These are phyloP conservation scores for Asterophora lycoperdoides DNA, from an alignment of 768 basidiomycete species.

Conservation along the genomic window DNA sequence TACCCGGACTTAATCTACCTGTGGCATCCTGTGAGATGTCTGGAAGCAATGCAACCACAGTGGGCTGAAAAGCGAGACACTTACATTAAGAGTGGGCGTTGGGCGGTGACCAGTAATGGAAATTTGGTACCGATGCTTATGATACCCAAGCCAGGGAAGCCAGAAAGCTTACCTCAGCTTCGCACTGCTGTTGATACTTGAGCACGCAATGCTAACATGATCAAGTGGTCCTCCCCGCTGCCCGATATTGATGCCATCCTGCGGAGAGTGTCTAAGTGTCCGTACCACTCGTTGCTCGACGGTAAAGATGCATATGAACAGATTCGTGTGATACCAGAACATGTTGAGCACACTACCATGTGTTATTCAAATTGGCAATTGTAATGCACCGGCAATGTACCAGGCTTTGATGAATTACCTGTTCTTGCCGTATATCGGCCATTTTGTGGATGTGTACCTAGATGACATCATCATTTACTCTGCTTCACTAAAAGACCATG, in stretches of 20 bases:
- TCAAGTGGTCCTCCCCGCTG: constrained; percentile 28
- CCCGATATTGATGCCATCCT: constrained; percentile 33
- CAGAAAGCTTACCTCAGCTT: constrained; percentile 17
- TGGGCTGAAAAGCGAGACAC: constrained; percentile 28
- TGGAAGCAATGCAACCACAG: constrained; percentile 28
- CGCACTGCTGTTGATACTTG: constrained; percentile 32
- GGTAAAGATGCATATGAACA: constrained; percentile 26
- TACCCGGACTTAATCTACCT: constrained; percentile 16
- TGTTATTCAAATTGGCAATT: constrained; percentile 31
- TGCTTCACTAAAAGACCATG: constrained; percentile 29
- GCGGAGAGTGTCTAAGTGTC: constrained; percentile 24
- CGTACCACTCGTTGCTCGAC: constrained; percentile 32
- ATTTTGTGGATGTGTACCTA: too few species aligned
- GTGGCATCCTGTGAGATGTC: constrained; percentile 34
- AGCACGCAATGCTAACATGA: constrained; percentile 34
- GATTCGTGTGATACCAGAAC: constrained; percentile 13
- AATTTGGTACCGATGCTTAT: constrained; percentile 36
- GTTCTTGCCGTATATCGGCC: constrained; percentile 28
- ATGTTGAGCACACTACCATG: constrained; percentile 21
- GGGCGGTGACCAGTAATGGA: constrained; percentile 25
- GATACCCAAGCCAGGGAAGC: constrained; percentile 18
- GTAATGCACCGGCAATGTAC: too few species aligned
- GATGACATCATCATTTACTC: too few species aligned
- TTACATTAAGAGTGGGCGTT: constrained; percentile 26
- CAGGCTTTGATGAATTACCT: too few species aligned